Base-by-base conservation (phyloP, 192 early-diverging fungal species). In the Gigaspora rosea region DNA sequence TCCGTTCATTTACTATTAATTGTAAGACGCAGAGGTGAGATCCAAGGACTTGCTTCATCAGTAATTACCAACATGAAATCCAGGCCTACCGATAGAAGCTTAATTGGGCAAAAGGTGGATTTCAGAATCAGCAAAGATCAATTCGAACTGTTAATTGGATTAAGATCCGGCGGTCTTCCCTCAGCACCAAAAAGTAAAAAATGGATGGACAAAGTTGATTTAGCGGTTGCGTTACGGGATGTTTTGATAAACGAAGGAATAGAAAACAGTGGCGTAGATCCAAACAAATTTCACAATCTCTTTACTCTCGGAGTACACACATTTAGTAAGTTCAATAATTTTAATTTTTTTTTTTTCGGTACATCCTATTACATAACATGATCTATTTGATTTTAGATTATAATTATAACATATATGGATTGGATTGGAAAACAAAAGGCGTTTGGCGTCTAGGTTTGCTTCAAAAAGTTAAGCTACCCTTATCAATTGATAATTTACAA, bases 351-450 rank as follows among this genome's bases (percentile, higher is more conserved):
- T 73, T 56, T 73, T 59, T 73, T 20, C 10, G n/a, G 10, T 73
- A 59, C 35, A 41, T 54, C 33, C 18, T 47, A 52, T 46, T 15
- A 59, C 33, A 59, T 35, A n/a, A 35, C 54, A 0, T 15, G 20
- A 71, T 8, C 52, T 73, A 73, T 73, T 54, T 33, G 18, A 58
- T 59, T 49, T 73, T 74, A 74, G 56, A 62, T 62, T 74, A 74
- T 49, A 74, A 74, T 62, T 74, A 74, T 46, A 74, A 74, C 4
- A 16, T 74, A 27, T 74, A 74, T 13, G 58, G 46, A 74, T 32
- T 74, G 7, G 22, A 74, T 32, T 74, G 58, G 47, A 74, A 50
- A 50, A 18, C 5, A 15, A 63, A 16, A 49, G 20, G 27, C 13
- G 9, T 74, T 63, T 74, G 73, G 73, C 36, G 11, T 20, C 32